Conservation (phyloP, 352 stramenopile species). For the Globisporangium cederbergense region DNA sequence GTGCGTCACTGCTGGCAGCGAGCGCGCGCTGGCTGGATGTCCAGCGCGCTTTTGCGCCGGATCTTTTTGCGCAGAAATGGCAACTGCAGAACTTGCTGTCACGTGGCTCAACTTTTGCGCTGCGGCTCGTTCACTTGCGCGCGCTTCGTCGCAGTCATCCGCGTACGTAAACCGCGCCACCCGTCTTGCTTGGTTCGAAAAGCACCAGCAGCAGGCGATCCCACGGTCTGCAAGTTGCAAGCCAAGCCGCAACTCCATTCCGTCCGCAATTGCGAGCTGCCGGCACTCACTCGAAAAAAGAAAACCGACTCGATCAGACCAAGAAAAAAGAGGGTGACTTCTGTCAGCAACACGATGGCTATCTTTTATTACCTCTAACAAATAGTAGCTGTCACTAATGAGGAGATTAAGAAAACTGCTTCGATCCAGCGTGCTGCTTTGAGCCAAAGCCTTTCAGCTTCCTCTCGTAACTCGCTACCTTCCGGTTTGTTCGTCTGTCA, state of each 20-base stretch:
- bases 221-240: not conserved
- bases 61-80: slow-evolving; percentile 9
- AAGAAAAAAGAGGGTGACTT: not conserved
- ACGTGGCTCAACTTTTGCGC: slow-evolving; percentile 3
- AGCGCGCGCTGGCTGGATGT: slow-evolving; percentile 1
- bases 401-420: too few species aligned
- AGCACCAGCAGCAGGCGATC: not conserved
- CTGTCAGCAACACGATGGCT: not conserved
- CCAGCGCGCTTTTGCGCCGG: slow-evolving; percentile 1
- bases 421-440: too few species aligned
- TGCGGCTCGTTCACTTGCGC: not conserved
- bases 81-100: slow-evolving; percentile 3
- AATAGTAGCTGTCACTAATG: not conserved
- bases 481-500: too few species aligned
- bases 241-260: not conserved
- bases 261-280: not conserved
- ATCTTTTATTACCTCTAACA: not conserved
- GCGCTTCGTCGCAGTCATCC: not conserved
- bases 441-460: too few species aligned
- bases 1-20: not conserved
- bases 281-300: slow-evolving; percentile 10
- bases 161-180: slow-evolving; percentile 2
- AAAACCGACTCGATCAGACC: slow-evolving; percentile 17
- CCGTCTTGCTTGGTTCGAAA: not conserved
- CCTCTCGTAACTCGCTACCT: too few species aligned